phyloP scores from a whole-genome alignment of 2,329 filamentous ascomycete species.

The Davidsoniella australis region DNA sequence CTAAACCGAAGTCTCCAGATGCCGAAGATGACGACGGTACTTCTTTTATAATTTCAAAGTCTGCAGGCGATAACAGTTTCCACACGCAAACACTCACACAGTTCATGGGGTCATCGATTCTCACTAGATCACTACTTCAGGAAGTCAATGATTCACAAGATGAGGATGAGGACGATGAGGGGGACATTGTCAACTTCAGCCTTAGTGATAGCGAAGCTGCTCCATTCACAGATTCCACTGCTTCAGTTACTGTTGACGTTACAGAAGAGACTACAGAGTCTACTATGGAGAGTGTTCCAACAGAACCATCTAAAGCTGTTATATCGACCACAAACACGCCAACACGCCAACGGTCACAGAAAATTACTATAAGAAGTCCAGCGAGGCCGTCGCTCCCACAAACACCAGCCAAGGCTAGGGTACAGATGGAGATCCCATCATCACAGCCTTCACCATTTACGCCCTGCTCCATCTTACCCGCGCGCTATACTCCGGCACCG shows the following conservation, averaged over 20 bases:
- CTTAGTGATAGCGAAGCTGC: not conserved
- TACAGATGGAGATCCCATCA: conserved; percentile 27
- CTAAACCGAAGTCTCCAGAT: not conserved
- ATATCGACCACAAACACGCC: not conserved
- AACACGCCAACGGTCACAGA: not conserved
- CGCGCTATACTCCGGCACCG: conserved; percentile 21
- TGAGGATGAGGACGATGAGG: conserved; percentile 15
- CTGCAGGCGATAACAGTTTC: conserved; percentile 16
- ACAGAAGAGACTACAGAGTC: not conserved
- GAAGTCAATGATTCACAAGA: conserved; percentile 25
- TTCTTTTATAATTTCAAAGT: too few relatives aligned
- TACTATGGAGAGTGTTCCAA: not conserved
- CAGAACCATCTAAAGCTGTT: not conserved
- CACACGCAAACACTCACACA: conserved; percentile 28
- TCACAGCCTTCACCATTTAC: conserved; percentile 23
- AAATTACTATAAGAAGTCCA: not conserved
- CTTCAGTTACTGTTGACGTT: not conserved
- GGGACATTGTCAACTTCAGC: not conserved
- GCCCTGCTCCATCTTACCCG: conserved; percentile 19
- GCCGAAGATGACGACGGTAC: not conserved
- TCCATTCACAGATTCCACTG: not conserved
- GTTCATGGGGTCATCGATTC: conserved; percentile 17
- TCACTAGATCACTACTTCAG: not conserved
- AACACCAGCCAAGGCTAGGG: conserved; percentile 22
- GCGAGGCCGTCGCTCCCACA: conserved; percentile 20